These are phyloP conservation scores for Quercus bicolor DNA, from an alignment of 306 rosid genomes.

Conservation along the genomic window DNA sequence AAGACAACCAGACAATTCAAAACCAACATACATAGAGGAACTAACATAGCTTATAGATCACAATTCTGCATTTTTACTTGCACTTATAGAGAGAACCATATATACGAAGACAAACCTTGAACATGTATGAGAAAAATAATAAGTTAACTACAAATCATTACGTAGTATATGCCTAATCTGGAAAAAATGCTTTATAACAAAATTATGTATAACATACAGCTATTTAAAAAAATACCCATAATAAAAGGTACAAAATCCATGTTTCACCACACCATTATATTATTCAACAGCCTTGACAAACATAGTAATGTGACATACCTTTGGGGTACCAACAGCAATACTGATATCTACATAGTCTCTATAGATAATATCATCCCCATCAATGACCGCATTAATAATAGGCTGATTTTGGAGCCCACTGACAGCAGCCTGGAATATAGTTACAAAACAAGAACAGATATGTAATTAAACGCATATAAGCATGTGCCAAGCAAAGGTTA, in stretches of 20 bases:
- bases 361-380: slow-evolving; percentile 82
- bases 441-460: slow-evolving; percentile 5
- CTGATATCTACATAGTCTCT: slow-evolving; percentile 79
- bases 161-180: no score
- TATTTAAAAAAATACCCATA: no score
- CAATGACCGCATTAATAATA: slow-evolving; percentile 78
- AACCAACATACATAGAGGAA: neutral
- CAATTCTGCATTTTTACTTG: neutral
- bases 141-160: no score
- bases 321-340: slow-evolving; percentile 77
- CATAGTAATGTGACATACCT: slow-evolving; percentile 40
- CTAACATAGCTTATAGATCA: neutral
- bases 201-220: no score
- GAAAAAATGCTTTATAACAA: no score
- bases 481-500: neutral
- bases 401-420: slow-evolving; percentile 80
- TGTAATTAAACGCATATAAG: slow-evolving; percentile 3
- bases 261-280: slow-evolving; percentile 6
- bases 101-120: no score
- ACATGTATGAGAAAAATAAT: no score
- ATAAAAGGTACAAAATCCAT: neutral
- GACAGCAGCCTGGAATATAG: slow-evolving; percentile 66
- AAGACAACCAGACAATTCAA: neutral
- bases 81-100: neutral
- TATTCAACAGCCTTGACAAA: slow-evolving; percentile 9